Percentiles rank a stretch among this genome's conserved stretches.
phyloP scores from a whole-genome alignment of 78 protist genomes.

The Dictyostelium purpureum region DNA sequence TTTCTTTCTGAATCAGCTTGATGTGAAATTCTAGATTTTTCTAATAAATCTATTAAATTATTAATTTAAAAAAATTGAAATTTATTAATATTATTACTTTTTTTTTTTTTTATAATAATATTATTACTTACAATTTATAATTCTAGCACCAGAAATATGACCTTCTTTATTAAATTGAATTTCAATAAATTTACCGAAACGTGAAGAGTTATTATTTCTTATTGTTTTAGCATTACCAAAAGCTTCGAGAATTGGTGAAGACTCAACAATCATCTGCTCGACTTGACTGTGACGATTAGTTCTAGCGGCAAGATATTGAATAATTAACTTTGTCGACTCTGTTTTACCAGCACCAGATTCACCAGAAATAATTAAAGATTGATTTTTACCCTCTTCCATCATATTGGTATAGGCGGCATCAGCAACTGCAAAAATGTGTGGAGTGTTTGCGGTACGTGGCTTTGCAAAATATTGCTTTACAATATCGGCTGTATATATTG shows the following conservation, averaged over 20 bases:
- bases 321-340: slow-evolving; percentile 89
- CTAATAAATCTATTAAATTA: slow-evolving; percentile 42
- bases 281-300: slow-evolving; percentile 67
- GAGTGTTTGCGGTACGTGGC: slow-evolving; percentile 74
- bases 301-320: slow-evolving; percentile 87
- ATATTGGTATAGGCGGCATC: slow-evolving; percentile 91
- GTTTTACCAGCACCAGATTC: slow-evolving; percentile 98
- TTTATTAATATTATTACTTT: not conserved
- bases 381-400: slow-evolving; percentile 77
- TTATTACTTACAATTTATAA: slow-evolving; percentile 57
- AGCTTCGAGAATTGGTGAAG: slow-evolving; percentile 84
- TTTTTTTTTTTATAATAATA: not conserved
- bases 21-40: slow-evolving; percentile 71
- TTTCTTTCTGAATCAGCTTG: slow-evolving; percentile 84
- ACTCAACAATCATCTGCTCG: slow-evolving; percentile 82
- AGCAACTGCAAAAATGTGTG: slow-evolving; percentile 91
- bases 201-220: slow-evolving; percentile 78
- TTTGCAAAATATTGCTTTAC: slow-evolving; percentile 85
- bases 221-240: slow-evolving; percentile 89
- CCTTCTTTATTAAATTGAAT: slow-evolving; percentile 78
- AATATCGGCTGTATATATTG: slow-evolving; percentile 87
- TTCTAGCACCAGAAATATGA: slow-evolving; percentile 75
- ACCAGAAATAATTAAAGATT: slow-evolving; percentile 83
- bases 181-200: slow-evolving; percentile 87
- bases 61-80: not conserved